Evolutionary conservation across 495 filamentous ascomycete genomes (phyloP), one percentile per base, ranked within the genome.

Genomic region (Cenococcum geophilum): DNA sequence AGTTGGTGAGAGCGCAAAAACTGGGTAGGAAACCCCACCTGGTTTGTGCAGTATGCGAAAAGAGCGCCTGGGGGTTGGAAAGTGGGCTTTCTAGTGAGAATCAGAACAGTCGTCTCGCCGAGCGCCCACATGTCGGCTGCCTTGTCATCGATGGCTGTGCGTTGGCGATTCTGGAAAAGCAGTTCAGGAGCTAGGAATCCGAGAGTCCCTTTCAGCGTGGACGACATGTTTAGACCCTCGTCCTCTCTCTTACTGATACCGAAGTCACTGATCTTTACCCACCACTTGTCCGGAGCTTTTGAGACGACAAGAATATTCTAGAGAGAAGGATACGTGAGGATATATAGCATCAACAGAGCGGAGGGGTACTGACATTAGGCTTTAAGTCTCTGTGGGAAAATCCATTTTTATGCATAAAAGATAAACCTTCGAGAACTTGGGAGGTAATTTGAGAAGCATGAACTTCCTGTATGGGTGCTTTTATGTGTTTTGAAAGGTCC

Each of bases 381-480:
- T 68, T 68, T 25, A 68, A n/a, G 42, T 68, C 66, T 52, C 66
- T 34, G 55, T 68, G 66, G 11, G 49, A 55, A 57, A 65, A 68
- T 18, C 50, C 18, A 23, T 65, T 61, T n/a, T 65, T 18, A 52
- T 68, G 66, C 66, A 68, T 68, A 40, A 20, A 59, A 16, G 16
- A 18, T 10, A 65, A 35, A 11, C 54, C 66, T 56, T 62, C 49
- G 14, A 60, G 23, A n/a, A 68, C 25, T 32, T 68, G 66, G n/a
- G 25, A 52, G 18, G 49, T 27, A 23, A 52, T 52, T 52, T 52
- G 49, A 10, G 21, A 23, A 16, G 25, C 49, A 10, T 52, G 18
- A 18, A 11, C 21, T 52, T 52, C 49, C 12, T 18, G 49, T 16
- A 52, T 23, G 1, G 49, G 49, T 10, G 9, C 25, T 23, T 18